A percentile compares a stretch with the other conserved stretches of the same genome.
These are phyloP conservation scores for Lobosporangium transversale DNA, from an alignment of 192 early-diverging fungal genomes.

Conservation along the genomic window DNA sequence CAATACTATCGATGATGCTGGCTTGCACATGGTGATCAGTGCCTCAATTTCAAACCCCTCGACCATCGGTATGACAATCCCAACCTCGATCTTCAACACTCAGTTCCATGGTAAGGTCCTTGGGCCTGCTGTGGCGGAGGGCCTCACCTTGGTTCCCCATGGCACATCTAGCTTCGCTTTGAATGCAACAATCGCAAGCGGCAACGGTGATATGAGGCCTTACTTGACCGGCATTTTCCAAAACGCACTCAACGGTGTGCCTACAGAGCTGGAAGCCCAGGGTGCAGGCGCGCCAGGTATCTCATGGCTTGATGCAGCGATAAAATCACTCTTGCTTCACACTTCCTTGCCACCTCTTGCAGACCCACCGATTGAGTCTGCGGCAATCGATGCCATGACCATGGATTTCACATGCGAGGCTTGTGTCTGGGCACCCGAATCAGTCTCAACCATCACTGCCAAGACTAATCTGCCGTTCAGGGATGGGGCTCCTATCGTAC, in stretches of 20 bases:
- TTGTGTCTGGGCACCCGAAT: conserved; percentile 53
- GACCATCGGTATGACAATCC: conserved; percentile 52
- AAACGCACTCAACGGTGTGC: conserved; percentile 7
- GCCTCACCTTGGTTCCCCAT: conserved; percentile 26
- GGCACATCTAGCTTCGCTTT: conserved; percentile 21
- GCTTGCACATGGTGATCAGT: conserved; percentile 35
- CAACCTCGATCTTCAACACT: conserved; percentile 33
- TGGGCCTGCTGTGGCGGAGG: conserved; percentile 19
- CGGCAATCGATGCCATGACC: conserved; percentile 58
- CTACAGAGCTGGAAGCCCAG: neutral
- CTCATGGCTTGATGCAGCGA: conserved; percentile 5
- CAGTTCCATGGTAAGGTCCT: conserved; percentile 10
- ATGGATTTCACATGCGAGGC: conserved; percentile 49
- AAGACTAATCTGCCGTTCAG: conserved; percentile 65
- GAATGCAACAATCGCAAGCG: conserved; percentile 16
- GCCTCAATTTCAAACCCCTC: conserved; percentile 40
- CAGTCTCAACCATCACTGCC: conserved; percentile 55
- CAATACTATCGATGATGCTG: conserved; percentile 23
- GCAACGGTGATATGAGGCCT: conserved; percentile 1
- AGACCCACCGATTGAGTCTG: conserved; percentile 47
- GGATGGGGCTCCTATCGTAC: conserved; percentile 56
- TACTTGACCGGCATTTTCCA: conserved; percentile 21
- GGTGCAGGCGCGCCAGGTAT: conserved; percentile 27
- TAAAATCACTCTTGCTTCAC: conserved; percentile 8
- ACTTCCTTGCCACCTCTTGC: conserved; percentile 5